Conservation (phyloP, 805 yeast species). For the Kodamaea neixiangensis region DNA sequence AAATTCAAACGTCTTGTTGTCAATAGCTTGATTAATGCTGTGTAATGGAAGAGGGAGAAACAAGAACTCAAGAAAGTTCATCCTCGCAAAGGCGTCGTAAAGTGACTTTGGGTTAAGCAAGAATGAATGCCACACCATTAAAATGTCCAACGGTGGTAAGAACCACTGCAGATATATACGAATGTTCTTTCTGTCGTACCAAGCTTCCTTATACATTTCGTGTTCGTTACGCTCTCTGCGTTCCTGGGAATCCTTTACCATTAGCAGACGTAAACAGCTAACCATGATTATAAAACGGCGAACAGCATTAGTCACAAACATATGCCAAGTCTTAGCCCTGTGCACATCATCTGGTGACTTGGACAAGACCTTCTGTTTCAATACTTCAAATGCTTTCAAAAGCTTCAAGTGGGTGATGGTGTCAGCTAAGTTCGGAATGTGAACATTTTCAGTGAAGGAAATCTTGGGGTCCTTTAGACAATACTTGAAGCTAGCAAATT, state of each 20-base stretch:
- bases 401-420: slow-evolving; percentile 25
- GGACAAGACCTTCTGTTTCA: slow-evolving; percentile 15
- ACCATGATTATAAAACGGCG: slow-evolving; percentile 23
- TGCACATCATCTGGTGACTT: slow-evolving; percentile 1
- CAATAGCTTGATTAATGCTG: slow-evolving; percentile 11
- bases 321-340: slow-evolving; percentile 22
- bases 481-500: not conserved
- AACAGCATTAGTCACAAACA: slow-evolving; percentile 24
- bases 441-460: not conserved
- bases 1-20: slow-evolving; percentile 15
- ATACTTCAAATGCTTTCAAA: slow-evolving; percentile 20
- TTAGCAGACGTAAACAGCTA: slow-evolving; percentile 13
- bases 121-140: slow-evolving; percentile 28
- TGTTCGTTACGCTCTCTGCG: not conserved
- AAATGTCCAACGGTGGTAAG: slow-evolving; percentile 26
- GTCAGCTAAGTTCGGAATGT: slow-evolving; percentile 14
- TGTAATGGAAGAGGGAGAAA: slow-evolving; percentile 22
- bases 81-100: slow-evolving; percentile 19
- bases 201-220: slow-evolving; percentile 3
- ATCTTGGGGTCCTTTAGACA: not conserved
- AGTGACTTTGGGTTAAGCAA: slow-evolving; percentile 20
- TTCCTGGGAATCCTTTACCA: slow-evolving; percentile 5
- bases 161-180: not conserved
- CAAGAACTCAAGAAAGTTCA: slow-evolving; percentile 17
- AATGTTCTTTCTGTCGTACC: not conserved